Percentiles rank a stretch among this genome's conserved stretches.
phyloP scores from a whole-genome alignment of 179 eudicot species.

The Silene noctiflora region DNA sequence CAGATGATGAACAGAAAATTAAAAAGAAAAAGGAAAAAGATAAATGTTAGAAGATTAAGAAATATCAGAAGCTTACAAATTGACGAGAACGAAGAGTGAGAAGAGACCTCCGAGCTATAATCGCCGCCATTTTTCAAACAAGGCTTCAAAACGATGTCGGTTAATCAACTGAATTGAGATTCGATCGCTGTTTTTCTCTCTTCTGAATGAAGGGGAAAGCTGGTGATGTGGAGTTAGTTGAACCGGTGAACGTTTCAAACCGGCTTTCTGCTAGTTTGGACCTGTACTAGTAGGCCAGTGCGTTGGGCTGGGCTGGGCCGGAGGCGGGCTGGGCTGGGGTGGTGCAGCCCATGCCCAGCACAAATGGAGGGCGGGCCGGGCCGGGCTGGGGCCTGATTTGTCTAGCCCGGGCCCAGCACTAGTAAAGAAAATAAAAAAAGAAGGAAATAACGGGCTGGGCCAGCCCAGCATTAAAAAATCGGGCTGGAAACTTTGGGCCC shows the following conservation, averaged over 20 bases:
- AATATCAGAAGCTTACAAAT: constrained; percentile 40
- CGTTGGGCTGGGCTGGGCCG: no score
- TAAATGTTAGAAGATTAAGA: background rate
- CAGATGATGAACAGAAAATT: background rate
- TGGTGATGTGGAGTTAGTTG: background rate
- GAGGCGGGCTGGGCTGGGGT: no score
- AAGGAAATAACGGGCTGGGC: no score
- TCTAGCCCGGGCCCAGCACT: no score
- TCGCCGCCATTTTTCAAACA: constrained; percentile 43
- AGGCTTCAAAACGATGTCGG: background rate
- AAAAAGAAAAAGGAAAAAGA: background rate
- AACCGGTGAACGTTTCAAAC: constrained; percentile 10
- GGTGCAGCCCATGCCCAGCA: no score
- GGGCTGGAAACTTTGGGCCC: no score
- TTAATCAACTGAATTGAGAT: background rate
- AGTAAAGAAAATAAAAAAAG: no score
- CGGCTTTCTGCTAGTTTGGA: background rate
- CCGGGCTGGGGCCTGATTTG: no score
- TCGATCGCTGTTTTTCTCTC: background rate
- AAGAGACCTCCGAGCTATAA: constrained; percentile 63
- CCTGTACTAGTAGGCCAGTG: no score
- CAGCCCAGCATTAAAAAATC: no score
- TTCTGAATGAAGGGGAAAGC: background rate
- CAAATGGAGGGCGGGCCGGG: no score
- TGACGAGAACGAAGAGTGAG: constrained; percentile 55